Conservation (phyloP, 2,329 filamentous ascomycete species). For the Gnomoniopsis sp. region DNA sequence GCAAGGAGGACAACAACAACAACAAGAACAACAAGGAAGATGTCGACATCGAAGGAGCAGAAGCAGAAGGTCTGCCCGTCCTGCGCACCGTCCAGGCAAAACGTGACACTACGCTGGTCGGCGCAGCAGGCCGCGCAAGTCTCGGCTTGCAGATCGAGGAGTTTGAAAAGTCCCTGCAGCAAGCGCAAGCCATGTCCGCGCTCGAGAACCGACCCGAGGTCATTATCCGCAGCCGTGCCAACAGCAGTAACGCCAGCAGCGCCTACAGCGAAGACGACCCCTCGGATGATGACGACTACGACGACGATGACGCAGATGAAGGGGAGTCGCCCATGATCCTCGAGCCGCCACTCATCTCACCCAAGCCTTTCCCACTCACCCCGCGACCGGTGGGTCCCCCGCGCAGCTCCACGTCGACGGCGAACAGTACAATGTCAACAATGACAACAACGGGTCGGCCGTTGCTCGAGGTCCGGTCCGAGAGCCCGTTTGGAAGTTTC, state of each 20-base stretch:
- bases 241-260: constrained; percentile 19
- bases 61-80: constrained; percentile 33
- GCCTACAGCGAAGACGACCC: constrained; percentile 17
- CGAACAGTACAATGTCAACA: too few relatives aligned
- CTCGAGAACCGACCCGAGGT: constrained; percentile 4
- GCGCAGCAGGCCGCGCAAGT: constrained; percentile 43
- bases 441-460: neutral
- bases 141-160: constrained; percentile 46
- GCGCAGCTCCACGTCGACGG: neutral
- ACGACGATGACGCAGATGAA: too few relatives aligned
- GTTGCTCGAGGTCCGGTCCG: constrained; percentile 1
- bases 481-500: neutral
- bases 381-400: constrained; percentile 8
- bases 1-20: constrained; percentile 23
- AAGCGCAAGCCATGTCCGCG: constrained; percentile 24
- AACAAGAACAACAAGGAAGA: too few relatives aligned
- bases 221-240: constrained; percentile 7
- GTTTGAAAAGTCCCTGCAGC: constrained; percentile 30
- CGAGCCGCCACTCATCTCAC: constrained; percentile 15
- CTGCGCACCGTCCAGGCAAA: constrained; percentile 47
- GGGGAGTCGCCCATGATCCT: constrained; percentile 10
- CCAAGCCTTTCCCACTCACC: constrained; percentile 16
- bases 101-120: constrained; percentile 48
- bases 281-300: too few relatives aligned
- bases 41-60: too few relatives aligned